Conservation (phyloP, 306 rosid genomes). For the Dalbergia cultrata region DNA sequence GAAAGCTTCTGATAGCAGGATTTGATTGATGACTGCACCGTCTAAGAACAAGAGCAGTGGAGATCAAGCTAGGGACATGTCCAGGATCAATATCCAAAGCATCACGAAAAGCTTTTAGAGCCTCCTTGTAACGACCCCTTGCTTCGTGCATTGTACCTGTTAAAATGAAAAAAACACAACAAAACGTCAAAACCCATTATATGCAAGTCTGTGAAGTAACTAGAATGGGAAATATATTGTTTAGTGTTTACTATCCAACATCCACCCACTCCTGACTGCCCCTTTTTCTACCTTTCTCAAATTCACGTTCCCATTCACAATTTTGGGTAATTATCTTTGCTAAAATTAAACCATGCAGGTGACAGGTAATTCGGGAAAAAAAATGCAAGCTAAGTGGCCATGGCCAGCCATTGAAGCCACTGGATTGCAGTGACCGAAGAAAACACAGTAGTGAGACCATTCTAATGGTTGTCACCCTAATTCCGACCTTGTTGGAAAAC, state of each 20-base stretch:
- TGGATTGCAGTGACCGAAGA: too few species aligned
- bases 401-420: too few species aligned
- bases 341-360: background rate
- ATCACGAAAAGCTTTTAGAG: slow-evolving; percentile 63
- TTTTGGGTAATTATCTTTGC: background rate
- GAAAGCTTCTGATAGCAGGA: slow-evolving; percentile 64
- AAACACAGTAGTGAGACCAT: too few species aligned
- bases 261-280: background rate
- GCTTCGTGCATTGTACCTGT: slow-evolving; percentile 75
- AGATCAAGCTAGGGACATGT: slow-evolving; percentile 84
- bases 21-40: slow-evolving; percentile 55
- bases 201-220: background rate
- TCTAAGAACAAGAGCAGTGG: slow-evolving; percentile 70
- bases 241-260: background rate
- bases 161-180: slow-evolving; percentile 23
- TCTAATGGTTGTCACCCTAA: too few species aligned
- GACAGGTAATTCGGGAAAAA: background rate
- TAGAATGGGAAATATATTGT: background rate
- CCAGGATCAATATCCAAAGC: slow-evolving; percentile 74
- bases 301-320: background rate
- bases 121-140: slow-evolving; percentile 74
- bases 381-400: slow-evolving; percentile 5
- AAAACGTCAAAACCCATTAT: background rate
- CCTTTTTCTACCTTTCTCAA: slow-evolving; percentile 11
- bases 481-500: too few species aligned